A percentile compares a stretch with the other conserved stretches of the same genome.
These are phyloP conservation scores for Xerocomus spinulosus DNA, from an alignment of 768 basidiomycete species.

Conservation along the genomic window DNA sequence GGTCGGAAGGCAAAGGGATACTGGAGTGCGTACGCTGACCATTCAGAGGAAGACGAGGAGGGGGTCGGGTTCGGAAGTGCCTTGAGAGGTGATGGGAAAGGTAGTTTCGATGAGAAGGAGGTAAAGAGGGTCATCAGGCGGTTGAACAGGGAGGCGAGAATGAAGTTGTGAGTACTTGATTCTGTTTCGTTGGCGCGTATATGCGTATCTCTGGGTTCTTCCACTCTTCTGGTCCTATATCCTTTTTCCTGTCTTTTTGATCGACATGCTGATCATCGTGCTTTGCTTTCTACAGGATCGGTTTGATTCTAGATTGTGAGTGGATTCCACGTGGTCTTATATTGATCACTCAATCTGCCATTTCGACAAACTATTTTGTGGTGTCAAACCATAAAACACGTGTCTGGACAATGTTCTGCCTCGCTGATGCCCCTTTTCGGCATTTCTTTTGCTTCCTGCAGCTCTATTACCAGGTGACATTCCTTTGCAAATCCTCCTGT, in stretches of 20 bases:
- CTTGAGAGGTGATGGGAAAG: conserved; percentile 42
- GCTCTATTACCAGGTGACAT: conserved; percentile 84
- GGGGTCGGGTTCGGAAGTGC: conserved; percentile 43
- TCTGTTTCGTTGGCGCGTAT: not conserved
- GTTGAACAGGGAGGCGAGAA: conserved; percentile 61
- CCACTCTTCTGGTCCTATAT: not conserved
- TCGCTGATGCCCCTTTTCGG: conserved; percentile 6
- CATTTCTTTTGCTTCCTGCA: conserved; percentile 23
- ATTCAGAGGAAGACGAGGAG: conserved; percentile 42
- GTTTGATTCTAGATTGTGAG: conserved; percentile 27
- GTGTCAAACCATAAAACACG: not conserved
- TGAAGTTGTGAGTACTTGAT: conserved; percentile 57
- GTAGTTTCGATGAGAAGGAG: conserved; percentile 67
- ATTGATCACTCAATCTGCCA: not conserved
- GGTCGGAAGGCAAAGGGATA: conserved; percentile 60
- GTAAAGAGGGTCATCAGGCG: conserved; percentile 61
- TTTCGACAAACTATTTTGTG: conserved; percentile 6
- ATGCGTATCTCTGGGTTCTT: not conserved
- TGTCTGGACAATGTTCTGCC: not conserved
- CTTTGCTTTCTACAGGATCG: conserved; percentile 15
- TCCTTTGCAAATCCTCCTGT: conserved; percentile 72
- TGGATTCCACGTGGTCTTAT: conserved; percentile 1
- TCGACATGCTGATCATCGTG: conserved; percentile 4
- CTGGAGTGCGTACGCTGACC: conserved; percentile 62
- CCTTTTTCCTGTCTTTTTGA: not conserved